Base-by-base conservation (phyloP, 1,284 basidiomycete genomes). In the Trichosporon ovoides region DNA sequence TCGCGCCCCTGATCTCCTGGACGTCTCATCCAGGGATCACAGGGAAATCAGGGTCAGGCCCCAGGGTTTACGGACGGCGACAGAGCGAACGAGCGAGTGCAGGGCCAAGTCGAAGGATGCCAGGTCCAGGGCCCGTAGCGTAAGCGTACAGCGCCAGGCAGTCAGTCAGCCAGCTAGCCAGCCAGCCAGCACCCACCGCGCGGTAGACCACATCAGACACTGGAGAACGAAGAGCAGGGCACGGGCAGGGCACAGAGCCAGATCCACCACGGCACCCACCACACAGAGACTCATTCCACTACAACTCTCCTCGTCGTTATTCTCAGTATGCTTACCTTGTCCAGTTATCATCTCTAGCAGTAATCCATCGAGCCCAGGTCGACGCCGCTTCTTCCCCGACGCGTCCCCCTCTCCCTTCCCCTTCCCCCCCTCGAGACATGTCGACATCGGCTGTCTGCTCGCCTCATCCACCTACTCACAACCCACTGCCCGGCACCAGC, bases 401-500 rank as follows among this genome's bases (percentile, higher is more conserved):
- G n/a, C 40, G 11, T 16, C 40, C 40, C 40, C 40, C 10, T 28
- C 22, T 24, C 28, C 43, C 22, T 13, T 22, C 24, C n/a, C 34
- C 13, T 18, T 31, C 10, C 14, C 22, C 40, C 40, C 18, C 40
- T 20, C 53, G 33, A 51, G 52, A 38, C 46, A 62, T 58, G 57
- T 62, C 60, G 34, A 62, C 60, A 38, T 59, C 57, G 31, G 60
- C 54, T 20, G 55, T 62, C 51, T 62, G 56, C 35, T 57, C 59
- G 33, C 55, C 61, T 12, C 57, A 54, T 52, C 55, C 53, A 35
- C 38, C 49, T n/a, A 13, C 56, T 14, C 40, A 36, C 54, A 48
- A 36, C 40, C 38, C 38, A 9, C 43, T 48, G 36, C 53, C 35
- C 43, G 33, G 48, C 40, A 36, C 38, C 38, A 38, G 18, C n/a